Conservation (phyloP, 768 basidiomycete species). For the Lactarius sanguifluus region DNA sequence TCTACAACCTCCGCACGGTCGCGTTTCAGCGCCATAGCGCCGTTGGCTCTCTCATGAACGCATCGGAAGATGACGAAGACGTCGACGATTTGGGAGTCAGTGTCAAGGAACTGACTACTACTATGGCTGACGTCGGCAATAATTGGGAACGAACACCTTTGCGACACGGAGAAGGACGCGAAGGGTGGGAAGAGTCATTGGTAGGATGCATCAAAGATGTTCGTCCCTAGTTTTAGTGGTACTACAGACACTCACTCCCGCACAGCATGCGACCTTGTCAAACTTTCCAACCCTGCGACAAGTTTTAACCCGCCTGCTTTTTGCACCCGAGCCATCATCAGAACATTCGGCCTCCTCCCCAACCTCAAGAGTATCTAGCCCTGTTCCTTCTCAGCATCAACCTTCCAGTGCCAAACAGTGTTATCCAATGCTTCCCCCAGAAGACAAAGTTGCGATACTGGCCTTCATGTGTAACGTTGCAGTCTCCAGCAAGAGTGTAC, state of each 20-base stretch:
- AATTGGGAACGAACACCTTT: conserved; percentile 83
- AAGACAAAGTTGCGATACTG: conserved; percentile 82
- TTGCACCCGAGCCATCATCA: conserved; percentile 54
- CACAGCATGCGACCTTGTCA: conserved; percentile 68
- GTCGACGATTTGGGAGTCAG: conserved; percentile 53
- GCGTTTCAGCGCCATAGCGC: conserved; percentile 75
- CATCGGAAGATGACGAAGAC: conserved; percentile 45
- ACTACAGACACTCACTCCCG: conserved; percentile 7
- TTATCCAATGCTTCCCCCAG: conserved; percentile 69
- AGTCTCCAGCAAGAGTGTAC: conserved; percentile 86
- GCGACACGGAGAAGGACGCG: conserved; percentile 68
- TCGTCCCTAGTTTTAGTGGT: conserved; percentile 38
- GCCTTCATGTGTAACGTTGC: conserved; percentile 88
- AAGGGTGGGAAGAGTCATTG: conserved; percentile 91
- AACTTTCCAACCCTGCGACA: conserved; percentile 74
- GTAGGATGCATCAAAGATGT: conserved; percentile 90
- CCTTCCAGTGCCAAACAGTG: conserved; percentile 60
- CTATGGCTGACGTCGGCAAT: conserved; percentile 79
- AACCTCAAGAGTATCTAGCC: conserved; percentile 47
- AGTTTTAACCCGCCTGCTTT: conserved; percentile 70
- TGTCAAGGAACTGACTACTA: conserved; percentile 60
- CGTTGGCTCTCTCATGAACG: conserved; percentile 59
- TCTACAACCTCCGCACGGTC: conserved; percentile 86
- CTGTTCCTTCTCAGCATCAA: conserved; percentile 41
- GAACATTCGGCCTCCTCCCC: conserved; percentile 48